Base-by-base conservation (phyloP, 495 filamentous ascomycete species). In the Neurospora sp. region DNA sequence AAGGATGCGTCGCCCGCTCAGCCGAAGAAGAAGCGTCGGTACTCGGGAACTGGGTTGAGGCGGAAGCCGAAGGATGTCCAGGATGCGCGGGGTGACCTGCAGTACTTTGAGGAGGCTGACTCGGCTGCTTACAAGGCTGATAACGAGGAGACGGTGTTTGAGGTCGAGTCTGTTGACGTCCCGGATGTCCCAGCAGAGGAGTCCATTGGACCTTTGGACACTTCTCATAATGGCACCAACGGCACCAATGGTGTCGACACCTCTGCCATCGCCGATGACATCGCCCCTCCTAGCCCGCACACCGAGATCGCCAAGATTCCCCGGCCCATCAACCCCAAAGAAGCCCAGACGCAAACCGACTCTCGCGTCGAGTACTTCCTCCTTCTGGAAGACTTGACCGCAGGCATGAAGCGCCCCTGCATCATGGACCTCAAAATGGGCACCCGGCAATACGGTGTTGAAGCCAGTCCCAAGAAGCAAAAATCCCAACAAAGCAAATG, bases 401-500 rank as follows among this genome's bases (percentile, higher is more conserved):
- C 96, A 7, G 96, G 96, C 41, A 98, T 99, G 95, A 93, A 92
- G 79, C 91, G 92, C 40, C 96, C 96, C 14, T 98, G 96, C 82
- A 96, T 98, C 49, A 91, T 99, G 77, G 96, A 99, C 81, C 86
- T 99, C 74, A 99, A 99, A 81, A 99, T 99, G 96, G 96, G 96
- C 12, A 99, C 96, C n/a, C 90, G 96, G 4, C 96, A 99, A 80
- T 98, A 98, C 82, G 96, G 96, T 16, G 88, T 98, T n/a, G 95
- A 98, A 74, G 96, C 96, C 10, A 88, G 87, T 70, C 91, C 95
- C 49, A 95, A 96, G 83, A 99, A 99, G 80, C 93, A 93, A 73
- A 90, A 92, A 72, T 98, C 96, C 0, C 96, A 99, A 81, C 89
- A 92, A 69, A 91, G 91, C 71, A 99, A 99, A 81, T 97, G 95